Percentiles rank a stretch among this genome's conserved stretches.
Evolutionary conservation across 2,329 filamentous ascomycete genomes (phyloP).

Genomic region (Cytospora schulzeri): DNA sequence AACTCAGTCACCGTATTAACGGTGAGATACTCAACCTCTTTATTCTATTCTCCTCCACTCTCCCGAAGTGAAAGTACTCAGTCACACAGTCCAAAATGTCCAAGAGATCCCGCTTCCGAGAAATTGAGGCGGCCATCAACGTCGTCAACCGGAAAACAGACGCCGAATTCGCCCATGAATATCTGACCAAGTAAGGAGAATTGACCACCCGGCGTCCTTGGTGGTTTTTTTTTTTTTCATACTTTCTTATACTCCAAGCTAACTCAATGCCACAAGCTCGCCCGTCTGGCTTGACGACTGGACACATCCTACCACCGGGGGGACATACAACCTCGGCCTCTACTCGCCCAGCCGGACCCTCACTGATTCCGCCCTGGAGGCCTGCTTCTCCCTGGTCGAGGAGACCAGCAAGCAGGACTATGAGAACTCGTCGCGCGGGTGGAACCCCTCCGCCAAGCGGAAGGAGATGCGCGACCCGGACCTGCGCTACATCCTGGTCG

Average conservation of each 20-base stretch:
- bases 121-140: constrained; percentile 15
- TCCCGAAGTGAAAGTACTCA: background rate
- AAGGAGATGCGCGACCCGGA: constrained; percentile 69
- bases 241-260: background rate
- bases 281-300: constrained; percentile 43
- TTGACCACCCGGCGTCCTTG: background rate
- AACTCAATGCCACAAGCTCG: constrained; percentile 1
- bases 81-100: background rate
- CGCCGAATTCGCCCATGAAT: constrained; percentile 15
- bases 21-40: background rate
- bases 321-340: constrained; percentile 49
- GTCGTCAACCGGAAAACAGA: constrained; percentile 15
- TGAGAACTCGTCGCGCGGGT: constrained; percentile 61
- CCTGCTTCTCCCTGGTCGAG: constrained; percentile 61
- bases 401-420: constrained; percentile 68
- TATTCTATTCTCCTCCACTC: background rate
- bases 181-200: constrained; percentile 11
- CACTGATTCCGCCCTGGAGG: constrained; percentile 50
- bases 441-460: constrained; percentile 63
- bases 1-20: background rate
- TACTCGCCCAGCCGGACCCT: constrained; percentile 35
- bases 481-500: constrained; percentile 69
- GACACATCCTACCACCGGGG: constrained; percentile 51
- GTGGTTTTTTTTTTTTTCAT: too few relatives aligned
- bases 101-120: constrained; percentile 8